Conservation (phyloP, 75 land plant species). For the Ceratopteris richardii region DNA sequence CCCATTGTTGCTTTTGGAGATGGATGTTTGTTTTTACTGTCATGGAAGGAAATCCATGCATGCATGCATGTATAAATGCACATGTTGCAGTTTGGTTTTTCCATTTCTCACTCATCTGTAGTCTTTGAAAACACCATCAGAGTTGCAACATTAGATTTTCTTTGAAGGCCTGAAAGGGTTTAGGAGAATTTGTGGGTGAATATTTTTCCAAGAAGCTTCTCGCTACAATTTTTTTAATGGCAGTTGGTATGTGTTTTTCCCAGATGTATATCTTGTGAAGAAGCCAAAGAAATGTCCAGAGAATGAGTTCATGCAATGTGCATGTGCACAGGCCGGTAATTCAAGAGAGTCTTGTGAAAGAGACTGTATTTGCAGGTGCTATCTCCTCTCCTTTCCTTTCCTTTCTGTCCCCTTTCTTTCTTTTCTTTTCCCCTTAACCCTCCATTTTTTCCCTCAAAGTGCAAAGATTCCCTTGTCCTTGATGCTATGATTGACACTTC, state of each 20-base stretch:
- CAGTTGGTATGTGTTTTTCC: no score
- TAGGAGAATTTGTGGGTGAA: no score
- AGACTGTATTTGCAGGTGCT: conserved; percentile 88
- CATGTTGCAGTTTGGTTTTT: background rate
- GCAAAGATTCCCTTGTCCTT: background rate
- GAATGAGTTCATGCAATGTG: conserved; percentile 83
- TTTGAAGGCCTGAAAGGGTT: no score
- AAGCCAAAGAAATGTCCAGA: conserved; percentile 44
- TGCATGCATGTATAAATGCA: background rate
- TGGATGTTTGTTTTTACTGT: background rate
- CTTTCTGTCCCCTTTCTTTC: no score
- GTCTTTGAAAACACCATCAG: no score
- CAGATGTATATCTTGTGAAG: conserved; percentile 76
- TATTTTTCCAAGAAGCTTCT: no score
- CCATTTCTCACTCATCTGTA: background rate
- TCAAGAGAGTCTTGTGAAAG: conserved; percentile 39
- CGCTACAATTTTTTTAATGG: no score
- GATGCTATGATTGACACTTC: background rate
- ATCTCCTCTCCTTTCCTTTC: background rate
- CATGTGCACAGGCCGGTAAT: conserved; percentile 39
- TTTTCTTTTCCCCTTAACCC: background rate
- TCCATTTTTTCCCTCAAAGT: background rate
- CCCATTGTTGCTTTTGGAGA: background rate
- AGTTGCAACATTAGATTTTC: no score
- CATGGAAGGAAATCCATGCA: background rate